Conservation (phyloP, 208 protist species). For the Trichomonas vaginalis region DNA sequence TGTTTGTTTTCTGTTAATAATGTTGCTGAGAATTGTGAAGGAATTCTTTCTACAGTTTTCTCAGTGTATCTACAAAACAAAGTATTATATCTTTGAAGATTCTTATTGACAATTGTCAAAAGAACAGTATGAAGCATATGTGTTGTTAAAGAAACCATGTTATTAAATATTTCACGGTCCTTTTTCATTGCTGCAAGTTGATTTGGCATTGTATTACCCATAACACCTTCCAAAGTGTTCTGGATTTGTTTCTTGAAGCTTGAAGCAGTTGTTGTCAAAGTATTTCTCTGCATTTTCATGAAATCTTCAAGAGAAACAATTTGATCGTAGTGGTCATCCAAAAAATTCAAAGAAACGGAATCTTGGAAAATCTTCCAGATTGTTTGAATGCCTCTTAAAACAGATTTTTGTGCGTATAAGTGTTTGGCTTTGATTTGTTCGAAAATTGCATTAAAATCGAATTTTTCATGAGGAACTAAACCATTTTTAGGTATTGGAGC, state of each 20-base stretch:
- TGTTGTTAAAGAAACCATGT: not conserved
- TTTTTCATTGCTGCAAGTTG: not conserved
- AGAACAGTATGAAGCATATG: not conserved
- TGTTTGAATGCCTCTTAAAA: not conserved
- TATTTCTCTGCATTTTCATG: not conserved
- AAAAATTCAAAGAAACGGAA: not conserved
- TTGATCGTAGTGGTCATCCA: not conserved
- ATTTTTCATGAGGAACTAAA: not conserved
- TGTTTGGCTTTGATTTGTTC: not conserved
- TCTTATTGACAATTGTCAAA: not conserved
- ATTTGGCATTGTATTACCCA: not conserved
- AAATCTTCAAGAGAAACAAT: not conserved
- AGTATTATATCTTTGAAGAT: not conserved
- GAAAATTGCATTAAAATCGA: not conserved
- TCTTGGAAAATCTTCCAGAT: conserved; percentile 14
- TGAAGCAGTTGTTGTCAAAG: not conserved
- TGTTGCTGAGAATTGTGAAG: not conserved
- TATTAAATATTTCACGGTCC: not conserved
- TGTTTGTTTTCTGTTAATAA: not conserved
- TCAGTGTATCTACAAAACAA: not conserved
- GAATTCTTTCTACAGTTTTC: not conserved
- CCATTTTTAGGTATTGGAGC: not conserved
- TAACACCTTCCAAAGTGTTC: not conserved
- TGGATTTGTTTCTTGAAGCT: not conserved
- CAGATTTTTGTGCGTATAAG: not conserved